Conservation (phyloP, 148 eudicot genomes). For the Rhododendron henanense region DNA sequence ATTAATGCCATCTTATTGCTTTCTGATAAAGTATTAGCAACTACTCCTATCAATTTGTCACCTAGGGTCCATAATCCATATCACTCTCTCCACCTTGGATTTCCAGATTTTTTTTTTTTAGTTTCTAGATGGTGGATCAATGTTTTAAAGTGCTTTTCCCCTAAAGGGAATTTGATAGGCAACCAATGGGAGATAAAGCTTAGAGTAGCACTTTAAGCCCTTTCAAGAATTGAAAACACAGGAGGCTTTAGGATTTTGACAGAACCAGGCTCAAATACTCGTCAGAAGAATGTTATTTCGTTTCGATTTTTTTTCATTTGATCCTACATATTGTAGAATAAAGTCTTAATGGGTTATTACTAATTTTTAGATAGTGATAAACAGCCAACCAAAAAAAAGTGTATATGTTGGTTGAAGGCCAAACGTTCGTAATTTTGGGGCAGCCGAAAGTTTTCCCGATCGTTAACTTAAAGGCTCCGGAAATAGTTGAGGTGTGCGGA, state of each 20-base stretch:
- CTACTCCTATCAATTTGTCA: not conserved
- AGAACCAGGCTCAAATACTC: not conserved
- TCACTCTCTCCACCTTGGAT: not conserved
- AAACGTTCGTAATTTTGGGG: not conserved
- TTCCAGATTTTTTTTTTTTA: not conserved
- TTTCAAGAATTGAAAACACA: slow-evolving; percentile 3
- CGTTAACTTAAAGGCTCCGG: not conserved
- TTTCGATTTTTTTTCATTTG: not conserved
- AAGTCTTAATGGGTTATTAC: too few species aligned
- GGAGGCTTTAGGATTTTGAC: not conserved
- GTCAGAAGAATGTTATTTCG: not conserved
- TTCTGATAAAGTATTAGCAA: not conserved
- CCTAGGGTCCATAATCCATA: not conserved
- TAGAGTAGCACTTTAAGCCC: not conserved
- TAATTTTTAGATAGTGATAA: not conserved
- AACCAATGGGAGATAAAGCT: slow-evolving; percentile 3
- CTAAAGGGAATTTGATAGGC: not conserved
- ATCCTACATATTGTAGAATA: not conserved
- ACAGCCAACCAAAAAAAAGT: not conserved
- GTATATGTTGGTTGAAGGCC: not conserved
- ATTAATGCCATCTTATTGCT: not conserved
- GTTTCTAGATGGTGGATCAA: not conserved
- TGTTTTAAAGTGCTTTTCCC: not conserved
- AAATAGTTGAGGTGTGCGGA: too few species aligned
- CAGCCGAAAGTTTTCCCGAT: not conserved